Evolutionary conservation across 139 green algal species (phyloP).

Genomic region (Chlorella sp.): DNA sequence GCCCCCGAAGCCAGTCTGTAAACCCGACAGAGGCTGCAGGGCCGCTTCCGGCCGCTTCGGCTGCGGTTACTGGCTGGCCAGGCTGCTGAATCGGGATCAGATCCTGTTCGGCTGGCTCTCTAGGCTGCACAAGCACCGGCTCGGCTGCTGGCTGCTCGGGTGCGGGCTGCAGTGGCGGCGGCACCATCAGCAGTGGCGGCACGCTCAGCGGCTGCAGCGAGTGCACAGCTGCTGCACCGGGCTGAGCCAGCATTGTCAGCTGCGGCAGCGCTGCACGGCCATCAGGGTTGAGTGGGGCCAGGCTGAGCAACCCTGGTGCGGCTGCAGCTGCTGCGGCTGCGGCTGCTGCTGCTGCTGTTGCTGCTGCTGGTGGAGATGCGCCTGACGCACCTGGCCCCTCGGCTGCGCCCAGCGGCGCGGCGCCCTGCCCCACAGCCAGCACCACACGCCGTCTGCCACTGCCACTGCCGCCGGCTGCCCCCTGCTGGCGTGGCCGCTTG

Average conservation of each 20-base stretch:
- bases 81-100: not conserved
- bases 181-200: not conserved
- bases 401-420: not conserved
- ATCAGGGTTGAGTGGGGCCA: not conserved
- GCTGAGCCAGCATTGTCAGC: not conserved
- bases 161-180: not conserved
- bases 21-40: not conserved
- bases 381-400: not conserved
- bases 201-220: not conserved
- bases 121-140: not conserved
- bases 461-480: not conserved
- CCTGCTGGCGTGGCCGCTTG: not conserved
- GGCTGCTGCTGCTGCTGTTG: no score
- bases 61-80: not conserved
- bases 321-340: not conserved
- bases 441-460: not conserved
- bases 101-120: not conserved
- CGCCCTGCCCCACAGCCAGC: not conserved
- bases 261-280: not conserved
- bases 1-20: not conserved
- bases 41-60: not conserved
- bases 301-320: no score
- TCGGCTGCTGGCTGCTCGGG: not conserved
- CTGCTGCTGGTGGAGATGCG: no score
- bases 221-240: not conserved